Conservation (phyloP, 345 rosid species). For the Carallia pectinifolia region DNA sequence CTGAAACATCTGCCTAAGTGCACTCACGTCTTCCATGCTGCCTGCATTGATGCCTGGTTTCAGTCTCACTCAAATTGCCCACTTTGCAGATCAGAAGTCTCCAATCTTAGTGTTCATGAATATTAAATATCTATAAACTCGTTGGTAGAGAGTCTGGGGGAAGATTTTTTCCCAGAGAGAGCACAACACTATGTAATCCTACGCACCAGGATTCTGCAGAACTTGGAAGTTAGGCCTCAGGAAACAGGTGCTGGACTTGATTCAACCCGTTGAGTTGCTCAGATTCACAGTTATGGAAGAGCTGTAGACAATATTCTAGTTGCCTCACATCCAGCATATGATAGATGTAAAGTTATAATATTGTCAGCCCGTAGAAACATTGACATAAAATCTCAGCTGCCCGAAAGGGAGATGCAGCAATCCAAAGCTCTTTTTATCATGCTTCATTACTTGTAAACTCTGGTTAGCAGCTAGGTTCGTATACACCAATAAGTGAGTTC, state of each 20-base stretch:
- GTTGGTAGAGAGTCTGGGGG: conserved; percentile 23
- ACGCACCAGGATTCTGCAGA: conserved; percentile 11
- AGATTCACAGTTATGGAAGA: not conserved
- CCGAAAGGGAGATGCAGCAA: no score
- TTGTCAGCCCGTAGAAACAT: no score
- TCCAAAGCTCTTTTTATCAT: no score
- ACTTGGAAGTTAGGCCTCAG: not conserved
- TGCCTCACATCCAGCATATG: no score
- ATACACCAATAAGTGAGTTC: no score
- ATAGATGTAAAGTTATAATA: no score
- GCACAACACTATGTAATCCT: conserved; percentile 3
- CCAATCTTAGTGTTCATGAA: conserved; percentile 3
- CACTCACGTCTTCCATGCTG: conserved; percentile 33
- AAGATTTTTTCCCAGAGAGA: conserved; percentile 28
- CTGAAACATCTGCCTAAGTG: conserved; percentile 34
- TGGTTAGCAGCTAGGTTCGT: no score
- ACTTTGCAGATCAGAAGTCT: conserved; percentile 30
- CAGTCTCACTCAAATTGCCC: conserved; percentile 40
- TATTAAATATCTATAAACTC: conserved; percentile 13
- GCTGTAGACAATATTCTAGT: no score
- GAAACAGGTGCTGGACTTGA: conserved; percentile 1
- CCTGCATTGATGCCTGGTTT: conserved; percentile 45
- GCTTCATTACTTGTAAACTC: no score
- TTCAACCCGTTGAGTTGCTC: not conserved
- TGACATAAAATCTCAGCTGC: no score